Evolutionary conservation across 1,284 basidiomycete genomes (phyloP), one percentile per base, ranked within the genome.

Genomic region (Cerioporus squamosus): DNA sequence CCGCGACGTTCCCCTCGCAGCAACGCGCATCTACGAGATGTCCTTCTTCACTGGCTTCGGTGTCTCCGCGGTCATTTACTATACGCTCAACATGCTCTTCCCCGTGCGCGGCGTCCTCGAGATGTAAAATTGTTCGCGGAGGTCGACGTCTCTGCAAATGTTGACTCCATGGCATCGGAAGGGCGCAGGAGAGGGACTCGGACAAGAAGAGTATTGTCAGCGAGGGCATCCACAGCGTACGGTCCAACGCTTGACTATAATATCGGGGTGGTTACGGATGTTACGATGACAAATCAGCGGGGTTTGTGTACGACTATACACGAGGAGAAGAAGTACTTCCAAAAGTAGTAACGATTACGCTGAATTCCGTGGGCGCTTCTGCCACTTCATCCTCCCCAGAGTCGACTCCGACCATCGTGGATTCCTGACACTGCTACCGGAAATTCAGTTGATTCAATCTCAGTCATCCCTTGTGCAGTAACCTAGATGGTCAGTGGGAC

Each of bases 31-130:
- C 64, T 91, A 91, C 72, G 77, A 89, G 61, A 81, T 90, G 76
- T 85, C 88, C 17, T 93, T 92, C 79, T 88, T 93, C 73, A 90
- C 88, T 3, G 91, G 91, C 26, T 91, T 91, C 64, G 84, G 85
- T 40, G 81, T 88, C 43, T 90, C 91, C 1, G 78, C 81, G 7
- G 54, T 88, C 59, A 70, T 88, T 44, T 94, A 94, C 73, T 84
- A 78, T 65, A 29, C 74, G 43, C 78, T 89, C 51, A 90, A 86
- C 74, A 64, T 72, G 50, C 47, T 80, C 23, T 88, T 82, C 72
- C 90, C 90, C 8, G 81, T 84, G 2, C 78, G 76, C 8, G 89
- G 87, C 6, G 71, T 74, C 54, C 74, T 76, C 48, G 49, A 55
- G n/a, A 20, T 64, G 62, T 42, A 64, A 68, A 49, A 69, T 65